These are phyloP conservation scores for Pyrenopolyporus hunteri DNA, from an alignment of 495 filamentous ascomycete species.

Conservation along the genomic window DNA sequence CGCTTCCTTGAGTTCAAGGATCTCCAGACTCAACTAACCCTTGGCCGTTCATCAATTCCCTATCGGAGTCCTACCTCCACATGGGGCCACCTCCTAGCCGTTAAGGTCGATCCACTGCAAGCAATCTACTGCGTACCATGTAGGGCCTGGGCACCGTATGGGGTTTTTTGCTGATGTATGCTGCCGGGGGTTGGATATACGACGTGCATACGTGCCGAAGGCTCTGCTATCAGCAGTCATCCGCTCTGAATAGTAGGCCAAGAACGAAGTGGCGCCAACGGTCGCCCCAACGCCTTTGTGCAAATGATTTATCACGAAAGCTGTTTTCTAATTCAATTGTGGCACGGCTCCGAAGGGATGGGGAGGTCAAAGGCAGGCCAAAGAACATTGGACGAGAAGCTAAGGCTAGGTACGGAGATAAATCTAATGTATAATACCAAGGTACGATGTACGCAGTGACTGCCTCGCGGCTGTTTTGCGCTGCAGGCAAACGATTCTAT, in stretches of 20 bases:
- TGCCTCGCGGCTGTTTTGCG: neutral
- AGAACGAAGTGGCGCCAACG: slow-evolving; percentile 12
- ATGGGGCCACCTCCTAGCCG: slow-evolving; percentile 17
- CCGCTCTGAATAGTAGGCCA: too few species aligned
- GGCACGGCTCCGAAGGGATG: neutral
- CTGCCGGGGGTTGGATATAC: slow-evolving; percentile 2
- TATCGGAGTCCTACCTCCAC: slow-evolving; percentile 10
- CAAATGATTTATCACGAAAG: neutral
- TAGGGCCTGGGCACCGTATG: slow-evolving; percentile 13
- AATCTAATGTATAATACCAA: neutral
- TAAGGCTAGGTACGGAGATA: too few species aligned
- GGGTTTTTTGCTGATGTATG: slow-evolving; percentile 23
- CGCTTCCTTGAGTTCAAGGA: slow-evolving; percentile 24
- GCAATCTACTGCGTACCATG: slow-evolving; percentile 21
- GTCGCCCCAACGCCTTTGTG: slow-evolving; percentile 3
- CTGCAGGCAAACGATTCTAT: slow-evolving; percentile 17
- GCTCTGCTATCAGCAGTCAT: slow-evolving; percentile 7
- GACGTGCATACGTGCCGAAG: neutral
- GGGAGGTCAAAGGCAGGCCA: too few species aligned
- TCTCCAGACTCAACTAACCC: slow-evolving; percentile 28
- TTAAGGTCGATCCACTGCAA: slow-evolving; percentile 25
- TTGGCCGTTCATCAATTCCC: slow-evolving; percentile 35
- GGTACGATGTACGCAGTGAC: too few species aligned
- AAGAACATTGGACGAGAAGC: neutral
- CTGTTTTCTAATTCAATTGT: neutral